Percentiles rank a stretch among this genome's conserved stretches.
Conservation (phyloP, 768 basidiomycete genomes). For the Rhodotorula babjevae region DNA sequence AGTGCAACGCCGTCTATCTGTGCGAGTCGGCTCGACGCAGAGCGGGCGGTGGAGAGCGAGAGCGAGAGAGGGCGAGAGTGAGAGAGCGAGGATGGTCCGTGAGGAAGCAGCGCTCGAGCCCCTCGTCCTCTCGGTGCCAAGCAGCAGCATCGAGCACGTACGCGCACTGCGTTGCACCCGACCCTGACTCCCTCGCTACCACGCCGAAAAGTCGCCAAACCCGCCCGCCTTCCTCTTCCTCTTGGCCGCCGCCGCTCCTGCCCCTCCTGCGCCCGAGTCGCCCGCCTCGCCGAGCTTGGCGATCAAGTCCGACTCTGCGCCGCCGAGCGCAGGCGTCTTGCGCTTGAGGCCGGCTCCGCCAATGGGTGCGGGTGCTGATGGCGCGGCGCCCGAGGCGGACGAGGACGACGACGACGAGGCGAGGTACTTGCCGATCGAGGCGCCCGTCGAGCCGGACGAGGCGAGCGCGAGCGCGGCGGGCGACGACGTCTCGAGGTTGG, state of each 20-base stretch:
- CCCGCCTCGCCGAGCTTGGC: slow-evolving; percentile 22
- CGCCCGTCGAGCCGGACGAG: neutral
- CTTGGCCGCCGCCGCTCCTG: slow-evolving; percentile 53
- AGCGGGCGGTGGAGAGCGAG: too few species aligned
- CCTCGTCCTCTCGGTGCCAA: too few species aligned
- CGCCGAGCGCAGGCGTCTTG: slow-evolving; percentile 11
- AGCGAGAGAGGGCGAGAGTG: too few species aligned
- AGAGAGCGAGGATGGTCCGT: too few species aligned
- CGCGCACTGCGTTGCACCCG: too few species aligned
- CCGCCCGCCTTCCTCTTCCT: slow-evolving; percentile 68
- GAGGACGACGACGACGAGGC: slow-evolving; percentile 1
- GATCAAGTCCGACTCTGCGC: slow-evolving; percentile 1
- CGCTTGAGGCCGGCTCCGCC: slow-evolving; percentile 22
- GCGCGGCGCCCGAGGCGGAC: too few species aligned
- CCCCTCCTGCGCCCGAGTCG: neutral
- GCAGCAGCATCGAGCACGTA: too few species aligned
- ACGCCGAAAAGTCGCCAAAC: slow-evolving; percentile 84
- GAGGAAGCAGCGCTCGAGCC: too few species aligned
- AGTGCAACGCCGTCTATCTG: too few species aligned
- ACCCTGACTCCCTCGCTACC: slow-evolving; percentile 55
- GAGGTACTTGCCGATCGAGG: slow-evolving; percentile 29
- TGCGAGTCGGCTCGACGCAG: too few species aligned
- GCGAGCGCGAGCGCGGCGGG: slow-evolving; percentile 6
- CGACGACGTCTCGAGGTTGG: slow-evolving; percentile 59
- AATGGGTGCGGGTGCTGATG: neutral